A percentile compares a stretch with the other conserved stretches of the same genome.
These are phyloP conservation scores for Raphanus sativus DNA, from an alignment of 345 rosid species.

Conservation along the genomic window DNA sequence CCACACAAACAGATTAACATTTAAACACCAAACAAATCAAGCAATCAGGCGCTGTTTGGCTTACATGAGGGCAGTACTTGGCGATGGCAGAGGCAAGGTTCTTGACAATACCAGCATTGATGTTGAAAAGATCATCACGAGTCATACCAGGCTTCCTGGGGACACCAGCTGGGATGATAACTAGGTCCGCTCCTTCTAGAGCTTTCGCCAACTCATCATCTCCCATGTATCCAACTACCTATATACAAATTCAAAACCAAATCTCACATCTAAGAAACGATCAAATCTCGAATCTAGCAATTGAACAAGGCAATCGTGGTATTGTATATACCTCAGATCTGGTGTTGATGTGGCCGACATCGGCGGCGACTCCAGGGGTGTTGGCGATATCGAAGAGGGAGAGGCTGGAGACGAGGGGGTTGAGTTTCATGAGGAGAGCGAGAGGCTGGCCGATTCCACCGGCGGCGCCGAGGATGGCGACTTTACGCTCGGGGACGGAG, in stretches of 20 bases:
- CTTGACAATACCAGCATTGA: slow-evolving; percentile 58
- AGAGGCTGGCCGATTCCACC: slow-evolving; percentile 88
- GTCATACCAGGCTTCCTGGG: slow-evolving; percentile 83
- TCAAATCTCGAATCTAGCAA: not conserved
- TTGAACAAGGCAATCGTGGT: not conserved
- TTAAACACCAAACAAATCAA: not conserved
- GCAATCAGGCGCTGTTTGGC: not conserved
- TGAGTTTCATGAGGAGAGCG: slow-evolving; percentile 72
- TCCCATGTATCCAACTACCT: slow-evolving; percentile 48
- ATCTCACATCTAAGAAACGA: not conserved
- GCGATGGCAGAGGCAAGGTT: slow-evolving; percentile 55
- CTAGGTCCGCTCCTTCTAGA: slow-evolving; percentile 61
- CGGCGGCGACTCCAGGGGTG: slow-evolving; percentile 83
- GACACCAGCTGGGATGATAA: slow-evolving; percentile 72
- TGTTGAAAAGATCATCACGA: slow-evolving; percentile 72
- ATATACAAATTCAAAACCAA: not conserved
- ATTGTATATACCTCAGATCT: slow-evolving; percentile 54
- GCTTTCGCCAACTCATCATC: slow-evolving; percentile 46
- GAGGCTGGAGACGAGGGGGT: slow-evolving; percentile 70
- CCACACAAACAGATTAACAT: not conserved
- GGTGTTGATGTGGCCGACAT: slow-evolving; percentile 76
- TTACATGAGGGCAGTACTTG: slow-evolving; percentile 56
- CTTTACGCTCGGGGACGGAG: slow-evolving; percentile 66
- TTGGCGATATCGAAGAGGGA: slow-evolving; percentile 72
- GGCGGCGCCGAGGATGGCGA: slow-evolving; percentile 79